Conservation (phyloP, 768 basidiomycete genomes). For the Boletus sp. region DNA sequence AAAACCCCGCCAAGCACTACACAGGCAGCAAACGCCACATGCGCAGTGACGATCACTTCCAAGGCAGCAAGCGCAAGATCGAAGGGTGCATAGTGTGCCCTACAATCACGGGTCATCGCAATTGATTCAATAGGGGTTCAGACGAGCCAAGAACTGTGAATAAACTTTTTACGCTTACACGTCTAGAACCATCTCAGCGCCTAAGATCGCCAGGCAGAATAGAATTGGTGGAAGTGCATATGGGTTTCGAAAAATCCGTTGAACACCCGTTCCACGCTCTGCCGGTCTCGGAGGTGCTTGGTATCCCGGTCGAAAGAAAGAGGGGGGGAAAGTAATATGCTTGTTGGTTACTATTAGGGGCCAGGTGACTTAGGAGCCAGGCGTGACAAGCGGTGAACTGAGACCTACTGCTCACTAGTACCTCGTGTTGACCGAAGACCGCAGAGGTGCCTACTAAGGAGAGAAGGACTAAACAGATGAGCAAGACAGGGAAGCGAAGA, state of each 20-base stretch:
- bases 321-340: constrained; percentile 53
- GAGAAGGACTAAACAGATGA: constrained; percentile 54
- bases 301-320: constrained; percentile 40
- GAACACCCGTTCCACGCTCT: constrained; percentile 9
- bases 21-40: constrained; percentile 82
- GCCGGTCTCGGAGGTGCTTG: constrained; percentile 2
- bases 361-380: constrained; percentile 2
- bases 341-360: constrained; percentile 53
- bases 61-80: constrained; percentile 84
- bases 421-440: constrained; percentile 61
- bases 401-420: constrained; percentile 60
- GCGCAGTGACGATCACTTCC: constrained; percentile 76
- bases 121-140: background rate
- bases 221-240: constrained; percentile 65
- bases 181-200: constrained; percentile 52
- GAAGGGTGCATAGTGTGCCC: constrained; percentile 60
- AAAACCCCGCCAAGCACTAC: constrained; percentile 82
- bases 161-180: constrained; percentile 43
- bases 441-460: constrained; percentile 57
- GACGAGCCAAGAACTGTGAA: background rate
- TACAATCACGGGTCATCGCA: constrained; percentile 11
- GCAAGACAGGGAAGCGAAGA: constrained; percentile 64
- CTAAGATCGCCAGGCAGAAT: constrained; percentile 55
- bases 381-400: background rate
- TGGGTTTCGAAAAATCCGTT: constrained; percentile 62